Evolutionary conservation across 148 eudicot genomes (phyloP).

Genomic region (Persicaria tinctoria): DNA sequence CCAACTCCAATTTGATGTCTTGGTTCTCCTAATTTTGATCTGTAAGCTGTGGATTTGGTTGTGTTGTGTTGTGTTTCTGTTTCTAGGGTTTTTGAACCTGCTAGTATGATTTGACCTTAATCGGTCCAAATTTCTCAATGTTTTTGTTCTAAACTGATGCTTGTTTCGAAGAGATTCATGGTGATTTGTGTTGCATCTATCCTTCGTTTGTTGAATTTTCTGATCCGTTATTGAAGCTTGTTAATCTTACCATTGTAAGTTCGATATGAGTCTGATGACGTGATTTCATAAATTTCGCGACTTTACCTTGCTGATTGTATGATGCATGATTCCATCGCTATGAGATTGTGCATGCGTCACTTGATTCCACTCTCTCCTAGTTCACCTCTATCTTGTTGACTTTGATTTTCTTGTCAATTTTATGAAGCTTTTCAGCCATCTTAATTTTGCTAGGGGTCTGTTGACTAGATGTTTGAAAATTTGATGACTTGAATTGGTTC

Average conservation of each 20-base stretch:
- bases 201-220: not conserved
- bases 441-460: not conserved
- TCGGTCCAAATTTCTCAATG: not conserved
- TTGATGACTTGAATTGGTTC: not conserved
- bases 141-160: not conserved
- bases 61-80: not conserved
- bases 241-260: not conserved
- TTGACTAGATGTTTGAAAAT: not conserved
- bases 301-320: not conserved
- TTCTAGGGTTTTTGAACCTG: conserved; percentile 2
- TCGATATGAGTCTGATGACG: not conserved
- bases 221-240: not conserved
- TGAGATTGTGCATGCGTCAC: conserved; percentile 5
- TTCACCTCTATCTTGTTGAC: not conserved
- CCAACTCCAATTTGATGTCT: not conserved
- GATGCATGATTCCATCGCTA: not conserved
- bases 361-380: not conserved
- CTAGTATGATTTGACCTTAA: not conserved
- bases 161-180: not conserved
- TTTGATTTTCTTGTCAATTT: not conserved
- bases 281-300: not conserved
- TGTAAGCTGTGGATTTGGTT: not conserved
- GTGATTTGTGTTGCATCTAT: not conserved
- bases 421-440: not conserved
- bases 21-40: not conserved